phyloP scores from a whole-genome alignment of 768 basidiomycete species.

The Heimioporus sp. region DNA sequence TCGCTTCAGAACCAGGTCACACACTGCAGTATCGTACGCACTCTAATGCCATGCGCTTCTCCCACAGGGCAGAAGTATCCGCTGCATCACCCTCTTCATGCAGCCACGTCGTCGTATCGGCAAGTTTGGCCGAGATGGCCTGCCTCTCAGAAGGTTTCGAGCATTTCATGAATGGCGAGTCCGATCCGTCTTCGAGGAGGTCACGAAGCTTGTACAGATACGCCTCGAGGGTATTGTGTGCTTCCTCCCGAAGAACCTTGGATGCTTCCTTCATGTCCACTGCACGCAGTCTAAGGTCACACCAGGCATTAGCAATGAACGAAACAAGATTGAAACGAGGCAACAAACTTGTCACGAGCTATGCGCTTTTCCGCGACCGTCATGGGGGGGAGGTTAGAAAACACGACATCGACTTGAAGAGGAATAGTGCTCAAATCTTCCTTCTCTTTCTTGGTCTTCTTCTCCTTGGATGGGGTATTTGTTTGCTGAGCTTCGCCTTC shows the following conservation, averaged over 20 bases:
- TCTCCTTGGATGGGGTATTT: conserved; percentile 30
- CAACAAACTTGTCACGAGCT: conserved; percentile 65
- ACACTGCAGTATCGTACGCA: conserved; percentile 38
- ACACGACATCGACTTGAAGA: conserved; percentile 60
- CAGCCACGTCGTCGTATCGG: conserved; percentile 81
- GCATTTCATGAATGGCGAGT: conserved; percentile 82
- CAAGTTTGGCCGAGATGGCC: conserved; percentile 61
- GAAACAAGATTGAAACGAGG: not conserved
- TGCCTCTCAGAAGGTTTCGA: conserved; percentile 72
- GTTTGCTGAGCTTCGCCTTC: conserved; percentile 33
- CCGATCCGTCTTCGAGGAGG: conserved; percentile 62
- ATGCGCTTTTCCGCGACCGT: conserved; percentile 71
- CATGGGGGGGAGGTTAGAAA: conserved; percentile 71
- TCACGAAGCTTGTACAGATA: conserved; percentile 92
- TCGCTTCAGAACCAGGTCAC: conserved; percentile 3
- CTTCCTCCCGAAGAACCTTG: conserved; percentile 82
- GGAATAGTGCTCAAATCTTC: conserved; percentile 58
- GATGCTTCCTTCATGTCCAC: conserved; percentile 76
- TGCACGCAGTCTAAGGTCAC: conserved; percentile 60
- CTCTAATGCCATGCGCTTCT: conserved; percentile 82
- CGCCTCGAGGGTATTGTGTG: conserved; percentile 85
- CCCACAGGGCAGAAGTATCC: conserved; percentile 67
- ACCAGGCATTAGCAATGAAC: conserved; percentile 4
- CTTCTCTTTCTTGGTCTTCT: conserved; percentile 37
- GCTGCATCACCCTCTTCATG: conserved; percentile 82